phyloP scores from a whole-genome alignment of 1,284 basidiomycete species.

The Trichosporon ovoides region DNA sequence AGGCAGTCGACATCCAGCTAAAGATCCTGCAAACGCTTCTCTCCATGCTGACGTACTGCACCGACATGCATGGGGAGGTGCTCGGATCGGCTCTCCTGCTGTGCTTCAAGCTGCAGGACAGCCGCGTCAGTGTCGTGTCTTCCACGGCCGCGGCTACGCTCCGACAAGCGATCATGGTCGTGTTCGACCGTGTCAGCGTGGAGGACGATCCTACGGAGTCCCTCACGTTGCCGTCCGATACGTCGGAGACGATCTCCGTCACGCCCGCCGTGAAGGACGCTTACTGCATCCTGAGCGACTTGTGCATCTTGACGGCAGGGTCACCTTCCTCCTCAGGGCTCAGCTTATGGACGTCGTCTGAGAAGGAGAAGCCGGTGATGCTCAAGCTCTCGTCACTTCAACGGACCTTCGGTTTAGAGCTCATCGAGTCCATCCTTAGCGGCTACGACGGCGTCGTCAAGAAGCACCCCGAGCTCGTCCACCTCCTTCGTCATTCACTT shows the following conservation, averaged over 20 bases:
- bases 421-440: constrained; percentile 93
- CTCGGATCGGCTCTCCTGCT: constrained; percentile 76
- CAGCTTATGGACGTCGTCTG: constrained; percentile 32
- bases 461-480: constrained; percentile 76
- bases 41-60: constrained; percentile 80
- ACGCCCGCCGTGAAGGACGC: constrained; percentile 80
- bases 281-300: constrained; percentile 80
- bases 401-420: constrained; percentile 88
- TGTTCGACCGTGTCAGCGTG: constrained; percentile 78
- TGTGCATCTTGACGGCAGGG: constrained; percentile 66
- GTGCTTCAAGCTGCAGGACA: constrained; percentile 92
- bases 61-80: constrained; percentile 67
- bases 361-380: constrained; percentile 69
- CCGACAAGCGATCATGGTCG: constrained; percentile 93
- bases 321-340: constrained; percentile 21
- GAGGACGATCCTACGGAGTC: constrained; percentile 10
- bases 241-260: constrained; percentile 42
- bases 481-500: constrained; percentile 78
- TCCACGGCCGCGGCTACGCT: constrained; percentile 95
- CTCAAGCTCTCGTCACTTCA: constrained; percentile 78
- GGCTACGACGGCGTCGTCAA: constrained; percentile 87
- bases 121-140: constrained; percentile 89
- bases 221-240: constrained; percentile 16
- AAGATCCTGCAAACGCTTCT: constrained; percentile 85
- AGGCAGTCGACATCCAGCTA: constrained; percentile 91